These are phyloP conservation scores for Boletus subparvulus DNA, from an alignment of 768 basidiomycete species.

Conservation along the genomic window DNA sequence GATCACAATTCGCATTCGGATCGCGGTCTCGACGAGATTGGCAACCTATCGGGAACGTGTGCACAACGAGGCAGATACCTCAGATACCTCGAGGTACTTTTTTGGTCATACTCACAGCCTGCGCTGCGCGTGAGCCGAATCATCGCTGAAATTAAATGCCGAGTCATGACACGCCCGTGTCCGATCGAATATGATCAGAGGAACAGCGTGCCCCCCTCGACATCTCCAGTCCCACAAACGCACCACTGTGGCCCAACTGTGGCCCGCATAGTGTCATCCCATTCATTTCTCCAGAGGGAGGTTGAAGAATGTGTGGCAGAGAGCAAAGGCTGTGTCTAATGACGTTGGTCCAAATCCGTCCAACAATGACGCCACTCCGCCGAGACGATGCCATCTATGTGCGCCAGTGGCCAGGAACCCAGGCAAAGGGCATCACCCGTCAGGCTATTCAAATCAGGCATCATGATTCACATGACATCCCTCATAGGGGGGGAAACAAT, in stretches of 20 bases:
- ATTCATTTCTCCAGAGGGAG: neutral
- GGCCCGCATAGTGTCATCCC: neutral
- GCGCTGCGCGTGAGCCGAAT: slow-evolving; percentile 9
- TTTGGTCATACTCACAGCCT: slow-evolving; percentile 8
- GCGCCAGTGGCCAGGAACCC: slow-evolving; percentile 18
- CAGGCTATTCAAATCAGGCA: slow-evolving; percentile 1
- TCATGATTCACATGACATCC: slow-evolving; percentile 11
- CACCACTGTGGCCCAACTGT: slow-evolving; percentile 3
- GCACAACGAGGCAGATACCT: slow-evolving; percentile 27
- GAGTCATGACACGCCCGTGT: slow-evolving; percentile 5
- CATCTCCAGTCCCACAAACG: neutral
- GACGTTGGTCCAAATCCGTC: neutral
- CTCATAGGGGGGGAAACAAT: neutral
- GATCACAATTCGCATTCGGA: slow-evolving; percentile 12
- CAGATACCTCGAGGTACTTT: slow-evolving; percentile 10
- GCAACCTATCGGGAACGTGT: slow-evolving; percentile 28
- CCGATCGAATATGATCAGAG: slow-evolving; percentile 1
- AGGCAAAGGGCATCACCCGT: neutral
- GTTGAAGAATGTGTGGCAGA: neutral
- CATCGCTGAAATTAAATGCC: slow-evolving; percentile 23
- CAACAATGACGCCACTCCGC: slow-evolving; percentile 8
- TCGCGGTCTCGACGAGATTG: slow-evolving; percentile 30
- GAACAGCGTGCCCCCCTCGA: slow-evolving; percentile 5
- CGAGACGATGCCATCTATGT: slow-evolving; percentile 12
- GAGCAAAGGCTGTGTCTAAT: neutral